Conservation (phyloP, 177 flowering plant genomes). For the Tripterygium wilfordii region DNA sequence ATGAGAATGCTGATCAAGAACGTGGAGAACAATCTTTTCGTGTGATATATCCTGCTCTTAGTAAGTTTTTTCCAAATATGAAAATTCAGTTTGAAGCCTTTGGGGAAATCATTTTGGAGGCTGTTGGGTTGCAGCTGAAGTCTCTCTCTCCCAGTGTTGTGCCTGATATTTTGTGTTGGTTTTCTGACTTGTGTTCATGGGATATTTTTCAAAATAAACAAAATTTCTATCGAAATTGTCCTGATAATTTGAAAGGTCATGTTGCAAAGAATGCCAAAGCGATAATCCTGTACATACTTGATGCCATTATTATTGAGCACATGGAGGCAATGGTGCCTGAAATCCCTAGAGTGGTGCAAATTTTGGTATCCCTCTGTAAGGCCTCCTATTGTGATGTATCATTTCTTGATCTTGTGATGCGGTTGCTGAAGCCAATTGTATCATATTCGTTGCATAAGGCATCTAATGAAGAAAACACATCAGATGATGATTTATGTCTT, state of each 20-base stretch:
- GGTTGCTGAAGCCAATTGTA: constrained; percentile 65
- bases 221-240: constrained; percentile 10
- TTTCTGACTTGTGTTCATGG: constrained; percentile 77
- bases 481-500: constrained; percentile 57
- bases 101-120: constrained; percentile 74
- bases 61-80: constrained; percentile 70
- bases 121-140: constrained; percentile 75
- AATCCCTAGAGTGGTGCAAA: constrained; percentile 70
- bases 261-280: constrained; percentile 82
- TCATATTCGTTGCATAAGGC: constrained; percentile 65
- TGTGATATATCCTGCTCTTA: constrained; percentile 65
- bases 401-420: constrained; percentile 63
- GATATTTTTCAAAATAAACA: constrained; percentile 41
- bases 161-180: constrained; percentile 89
- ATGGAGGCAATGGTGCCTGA: constrained; percentile 94
- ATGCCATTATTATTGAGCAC: constrained; percentile 75
- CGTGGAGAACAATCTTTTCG: constrained; percentile 37
- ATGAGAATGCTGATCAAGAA: constrained; percentile 18
- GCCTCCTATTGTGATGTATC: constrained; percentile 71
- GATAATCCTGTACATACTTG: constrained; percentile 60
- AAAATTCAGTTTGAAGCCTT: constrained; percentile 64
- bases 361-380: constrained; percentile 54
- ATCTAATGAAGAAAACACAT: constrained; percentile 46
- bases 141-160: constrained; percentile 48
- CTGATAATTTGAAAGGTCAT: constrained; percentile 56